A percentile compares a stretch with the other conserved stretches of the same genome.
These are phyloP conservation scores for Xylariaceae sp. DNA, from an alignment of 2,329 filamentous ascomycete genomes.

Conservation along the genomic window DNA sequence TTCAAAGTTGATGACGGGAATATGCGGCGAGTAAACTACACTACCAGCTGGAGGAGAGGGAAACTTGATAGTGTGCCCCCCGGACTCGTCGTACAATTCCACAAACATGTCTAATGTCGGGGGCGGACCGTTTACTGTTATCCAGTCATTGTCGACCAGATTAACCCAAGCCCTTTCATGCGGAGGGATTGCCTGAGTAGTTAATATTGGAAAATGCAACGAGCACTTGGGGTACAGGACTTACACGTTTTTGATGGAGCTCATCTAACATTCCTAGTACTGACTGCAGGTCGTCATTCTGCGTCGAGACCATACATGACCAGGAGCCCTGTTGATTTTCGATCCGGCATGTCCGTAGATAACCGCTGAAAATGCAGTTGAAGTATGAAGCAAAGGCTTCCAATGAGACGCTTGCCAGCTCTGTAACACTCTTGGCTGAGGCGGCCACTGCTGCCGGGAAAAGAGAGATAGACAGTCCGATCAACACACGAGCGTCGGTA, in stretches of 20 bases:
- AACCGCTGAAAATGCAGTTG: slow-evolving; percentile 8
- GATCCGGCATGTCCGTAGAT: slow-evolving; percentile 12
- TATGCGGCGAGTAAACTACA: slow-evolving; percentile 15
- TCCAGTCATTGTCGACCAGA: slow-evolving; percentile 11
- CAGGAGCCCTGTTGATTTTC: slow-evolving; percentile 16
- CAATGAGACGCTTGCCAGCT: slow-evolving; percentile 13
- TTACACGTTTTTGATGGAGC: slow-evolving; percentile 13
- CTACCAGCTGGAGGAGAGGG: slow-evolving; percentile 8
- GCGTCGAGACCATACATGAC: slow-evolving; percentile 15
- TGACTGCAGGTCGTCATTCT: slow-evolving; percentile 6
- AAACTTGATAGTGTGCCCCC: background rate
- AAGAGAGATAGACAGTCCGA: slow-evolving; percentile 17
- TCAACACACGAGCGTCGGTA: slow-evolving; percentile 3
- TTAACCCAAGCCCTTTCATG: slow-evolving; percentile 18
- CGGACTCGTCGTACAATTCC: background rate
- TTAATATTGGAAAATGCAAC: background rate
- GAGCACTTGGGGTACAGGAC: background rate
- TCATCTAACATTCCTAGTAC: slow-evolving; percentile 14
- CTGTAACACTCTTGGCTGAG: slow-evolving; percentile 11
- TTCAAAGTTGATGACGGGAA: slow-evolving; percentile 10
- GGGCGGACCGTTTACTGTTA: slow-evolving; percentile 17
- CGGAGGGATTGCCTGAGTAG: slow-evolving; percentile 6
- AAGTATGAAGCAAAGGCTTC: slow-evolving; percentile 17
- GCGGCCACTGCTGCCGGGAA: slow-evolving; percentile 18
- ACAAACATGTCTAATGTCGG: slow-evolving; percentile 12